Base-by-base conservation (phyloP, 805 yeast genomes). In the Wickerhamomyces xylosicus region DNA sequence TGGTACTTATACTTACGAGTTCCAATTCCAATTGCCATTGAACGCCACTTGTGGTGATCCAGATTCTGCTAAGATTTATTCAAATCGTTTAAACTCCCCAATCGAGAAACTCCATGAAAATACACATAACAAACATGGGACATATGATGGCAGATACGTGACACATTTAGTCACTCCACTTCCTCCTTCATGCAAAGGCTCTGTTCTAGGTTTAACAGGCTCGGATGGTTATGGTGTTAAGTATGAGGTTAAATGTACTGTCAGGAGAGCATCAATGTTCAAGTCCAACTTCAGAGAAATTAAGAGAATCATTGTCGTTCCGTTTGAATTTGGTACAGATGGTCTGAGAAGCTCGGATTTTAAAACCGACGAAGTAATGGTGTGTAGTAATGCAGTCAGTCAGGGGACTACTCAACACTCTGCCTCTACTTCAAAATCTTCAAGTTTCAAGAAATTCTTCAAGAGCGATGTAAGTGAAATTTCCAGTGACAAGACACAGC, bases 1-100 rank as follows among this genome's bases (percentile, higher is more conserved):
- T 0, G 79, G 79, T 0, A 63, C 60, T 20, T 73, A 74, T 48
- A 50, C 56, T 1, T 72, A 71, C 43, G 72, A 74, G 6, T 74
- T 74, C 47, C 13, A 37, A 2, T 42, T 52, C 19, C 38, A 38
- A 25, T 35, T 52, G 22, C 50, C 53, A 3, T 19, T 38, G 13
- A 40, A 60, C 59, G 40, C 72, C 63, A 53, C 58, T 49, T 47
- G 60, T 40, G 48, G 50, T 10, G 48, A 46, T 33, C 38, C 35
- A 2, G 18, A 16, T 13, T 28, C 44, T 9, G 33, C 19, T 0
- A 44, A 39, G 21, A 33, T 33, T 27, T 32, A 36, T 9, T 47
- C 56, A 2, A 48, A 51, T 19, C 17, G 47, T 6, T 41, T 33
- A 27, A 39, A 33, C 1, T 47, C 52, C 1, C 13, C 34, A 9